Evolutionary conservation across 768 basidiomycete species (phyloP).

Genomic region (Termitomyces sp.): DNA sequence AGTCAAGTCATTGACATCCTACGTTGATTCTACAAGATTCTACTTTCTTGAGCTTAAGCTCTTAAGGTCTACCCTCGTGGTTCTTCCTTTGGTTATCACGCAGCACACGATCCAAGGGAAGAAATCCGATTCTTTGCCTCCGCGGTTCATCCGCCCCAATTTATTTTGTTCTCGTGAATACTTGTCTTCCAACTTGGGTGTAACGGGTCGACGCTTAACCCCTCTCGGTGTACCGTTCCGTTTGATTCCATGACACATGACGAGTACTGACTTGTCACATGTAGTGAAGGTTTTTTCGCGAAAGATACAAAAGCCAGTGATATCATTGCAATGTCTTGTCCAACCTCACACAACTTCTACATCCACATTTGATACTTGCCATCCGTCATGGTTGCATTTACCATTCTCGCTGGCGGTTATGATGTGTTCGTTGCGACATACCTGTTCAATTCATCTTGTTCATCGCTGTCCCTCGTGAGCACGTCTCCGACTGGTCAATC

Average conservation of each 20-base stretch:
- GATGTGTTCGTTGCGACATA: conserved; percentile 61
- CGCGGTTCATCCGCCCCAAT: not conserved
- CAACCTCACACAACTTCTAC: not conserved
- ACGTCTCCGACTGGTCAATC: conserved; percentile 50
- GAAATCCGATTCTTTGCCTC: not conserved
- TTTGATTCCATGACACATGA: conserved; percentile 1
- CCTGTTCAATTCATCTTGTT: conserved; percentile 52
- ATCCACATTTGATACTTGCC: not conserved
- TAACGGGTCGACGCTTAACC: not conserved
- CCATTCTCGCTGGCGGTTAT: conserved; percentile 69
- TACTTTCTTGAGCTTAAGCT: not conserved
- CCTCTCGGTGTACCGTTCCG: not conserved
- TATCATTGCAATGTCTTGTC: not conserved
- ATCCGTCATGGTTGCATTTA: conserved; percentile 59
- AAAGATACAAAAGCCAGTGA: conserved; percentile 2
- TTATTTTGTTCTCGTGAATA: not conserved
- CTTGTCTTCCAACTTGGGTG: not conserved
- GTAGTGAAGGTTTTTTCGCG: not conserved
- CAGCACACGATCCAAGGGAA: not conserved
- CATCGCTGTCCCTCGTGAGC: conserved; percentile 44
- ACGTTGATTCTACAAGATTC: not conserved
- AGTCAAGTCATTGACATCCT: not conserved
- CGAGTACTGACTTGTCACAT: not conserved
- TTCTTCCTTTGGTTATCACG: not conserved
- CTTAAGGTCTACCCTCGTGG: not conserved